Conservation (phyloP, 2,329 filamentous ascomycete species). For the Aspergillus melleus region DNA sequence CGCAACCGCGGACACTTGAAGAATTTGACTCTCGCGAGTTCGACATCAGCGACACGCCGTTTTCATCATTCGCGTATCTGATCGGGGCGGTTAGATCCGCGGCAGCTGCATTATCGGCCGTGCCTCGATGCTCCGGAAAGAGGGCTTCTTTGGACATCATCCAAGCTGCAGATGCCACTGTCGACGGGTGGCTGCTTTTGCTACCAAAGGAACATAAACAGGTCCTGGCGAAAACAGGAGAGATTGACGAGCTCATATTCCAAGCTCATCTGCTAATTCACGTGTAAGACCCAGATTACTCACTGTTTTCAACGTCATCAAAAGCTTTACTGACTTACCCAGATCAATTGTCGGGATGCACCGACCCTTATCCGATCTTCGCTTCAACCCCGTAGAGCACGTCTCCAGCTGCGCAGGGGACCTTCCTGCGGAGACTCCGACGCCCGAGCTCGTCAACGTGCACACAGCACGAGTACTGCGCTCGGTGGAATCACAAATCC, state of each 20-base stretch:
- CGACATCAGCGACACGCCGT: slow-evolving; percentile 18
- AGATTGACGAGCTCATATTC: slow-evolving; percentile 64
- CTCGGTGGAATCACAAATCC: not conserved
- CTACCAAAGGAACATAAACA: slow-evolving; percentile 35
- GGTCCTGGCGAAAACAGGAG: slow-evolving; percentile 44
- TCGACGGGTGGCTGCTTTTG: slow-evolving; percentile 42
- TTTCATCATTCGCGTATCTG: slow-evolving; percentile 33
- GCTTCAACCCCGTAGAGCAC: slow-evolving; percentile 39
- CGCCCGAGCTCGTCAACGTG: not conserved
- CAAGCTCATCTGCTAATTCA: slow-evolving; percentile 74
- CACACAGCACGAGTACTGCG: not conserved
- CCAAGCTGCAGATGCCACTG: slow-evolving; percentile 31
- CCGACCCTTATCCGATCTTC: slow-evolving; percentile 40
- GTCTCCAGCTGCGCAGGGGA: slow-evolving; percentile 35
- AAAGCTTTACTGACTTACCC: not conserved
- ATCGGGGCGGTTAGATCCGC: not conserved
- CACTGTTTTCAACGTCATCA: not conserved
- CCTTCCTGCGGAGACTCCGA: slow-evolving; percentile 22
- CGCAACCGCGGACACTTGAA: slow-evolving; percentile 24
- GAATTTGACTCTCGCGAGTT: slow-evolving; percentile 35
- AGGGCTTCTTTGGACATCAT: slow-evolving; percentile 51
- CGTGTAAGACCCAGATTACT: slow-evolving; percentile 15
- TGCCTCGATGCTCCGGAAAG: slow-evolving; percentile 17
- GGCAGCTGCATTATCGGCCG: not conserved
- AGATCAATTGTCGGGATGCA: slow-evolving; percentile 41